These are phyloP conservation scores for Cytospora piceae DNA, from an alignment of 2,329 filamentous ascomycete species.

Conservation along the genomic window DNA sequence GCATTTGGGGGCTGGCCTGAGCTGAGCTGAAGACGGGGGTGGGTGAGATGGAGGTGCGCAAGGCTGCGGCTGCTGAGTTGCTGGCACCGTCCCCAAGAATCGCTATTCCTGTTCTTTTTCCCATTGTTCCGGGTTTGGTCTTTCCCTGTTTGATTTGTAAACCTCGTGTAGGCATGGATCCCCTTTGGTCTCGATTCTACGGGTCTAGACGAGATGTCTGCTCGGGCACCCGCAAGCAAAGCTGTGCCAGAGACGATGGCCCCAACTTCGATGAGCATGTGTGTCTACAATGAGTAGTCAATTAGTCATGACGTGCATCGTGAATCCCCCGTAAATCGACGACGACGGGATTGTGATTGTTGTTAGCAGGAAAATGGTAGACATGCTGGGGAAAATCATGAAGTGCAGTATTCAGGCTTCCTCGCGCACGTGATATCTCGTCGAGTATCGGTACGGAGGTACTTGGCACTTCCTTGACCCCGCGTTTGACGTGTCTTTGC, in stretches of 20 bases:
- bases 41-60: not conserved
- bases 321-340: not conserved
- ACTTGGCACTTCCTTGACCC: slow-evolving; percentile 13
- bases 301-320: not conserved
- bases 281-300: not conserved
- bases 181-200: not conserved
- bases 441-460: not conserved
- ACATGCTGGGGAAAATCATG: not conserved
- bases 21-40: not conserved
- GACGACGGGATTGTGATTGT: not conserved
- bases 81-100: not conserved
- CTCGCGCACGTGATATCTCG: not conserved
- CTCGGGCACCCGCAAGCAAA: not conserved
- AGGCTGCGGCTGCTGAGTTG: not conserved
- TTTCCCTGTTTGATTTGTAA: not conserved
- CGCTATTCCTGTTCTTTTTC: not conserved
- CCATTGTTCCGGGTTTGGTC: not conserved
- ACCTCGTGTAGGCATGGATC: not conserved
- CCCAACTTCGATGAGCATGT: not conserved
- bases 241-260: not conserved
- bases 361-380: not conserved
- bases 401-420: not conserved
- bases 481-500: slow-evolving; percentile 22
- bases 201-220: not conserved
- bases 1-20: not conserved